Percentiles rank a stretch among this genome's conserved stretches.
Evolutionary conservation across 1,284 basidiomycete species (phyloP).

Genomic region (Xerocomus minutiporus): DNA sequence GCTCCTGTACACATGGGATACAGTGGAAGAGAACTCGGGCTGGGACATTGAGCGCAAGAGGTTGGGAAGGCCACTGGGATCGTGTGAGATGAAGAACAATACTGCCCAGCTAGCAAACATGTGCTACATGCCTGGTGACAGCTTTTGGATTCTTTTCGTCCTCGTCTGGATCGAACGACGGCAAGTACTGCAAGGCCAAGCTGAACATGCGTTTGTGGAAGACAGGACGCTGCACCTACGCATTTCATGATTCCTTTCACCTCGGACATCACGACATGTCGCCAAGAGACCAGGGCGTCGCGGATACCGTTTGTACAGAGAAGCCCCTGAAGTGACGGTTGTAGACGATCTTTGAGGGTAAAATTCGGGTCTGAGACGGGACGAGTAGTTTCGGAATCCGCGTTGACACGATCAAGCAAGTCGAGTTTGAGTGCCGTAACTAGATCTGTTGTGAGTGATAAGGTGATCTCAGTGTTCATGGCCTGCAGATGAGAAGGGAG

Average conservation of each 20-base stretch:
- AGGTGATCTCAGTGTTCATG: constrained; percentile 68
- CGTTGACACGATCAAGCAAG: constrained; percentile 51
- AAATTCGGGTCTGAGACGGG: constrained; percentile 34
- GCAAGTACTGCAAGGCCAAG: constrained; percentile 43
- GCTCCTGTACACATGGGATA: constrained; percentile 60
- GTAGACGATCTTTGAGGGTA: constrained; percentile 55
- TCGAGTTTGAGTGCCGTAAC: constrained; percentile 67
- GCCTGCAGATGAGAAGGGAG: constrained; percentile 65
- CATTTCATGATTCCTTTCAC: constrained; percentile 59
- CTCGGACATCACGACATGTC: constrained; percentile 67
- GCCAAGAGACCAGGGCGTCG: constrained; percentile 70
- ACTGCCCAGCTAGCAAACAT: background rate
- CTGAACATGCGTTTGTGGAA: constrained; percentile 9
- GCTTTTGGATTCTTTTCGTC: constrained; percentile 40
- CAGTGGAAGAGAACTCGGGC: constrained; percentile 60
- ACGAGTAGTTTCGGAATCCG: constrained; percentile 23
- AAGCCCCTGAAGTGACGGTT: constrained; percentile 73
- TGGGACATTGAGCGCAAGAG: constrained; percentile 69
- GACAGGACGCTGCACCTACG: constrained; percentile 37
- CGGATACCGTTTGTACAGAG: constrained; percentile 71
- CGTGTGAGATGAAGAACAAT: constrained; percentile 11
- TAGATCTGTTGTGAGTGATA: constrained; percentile 76
- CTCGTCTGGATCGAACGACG: constrained; percentile 53
- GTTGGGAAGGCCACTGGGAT: constrained; percentile 46
- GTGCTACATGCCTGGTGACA: constrained; percentile 33